phyloP scores from a whole-genome alignment of 164 flowering plant genomes.

The Santalum album region DNA sequence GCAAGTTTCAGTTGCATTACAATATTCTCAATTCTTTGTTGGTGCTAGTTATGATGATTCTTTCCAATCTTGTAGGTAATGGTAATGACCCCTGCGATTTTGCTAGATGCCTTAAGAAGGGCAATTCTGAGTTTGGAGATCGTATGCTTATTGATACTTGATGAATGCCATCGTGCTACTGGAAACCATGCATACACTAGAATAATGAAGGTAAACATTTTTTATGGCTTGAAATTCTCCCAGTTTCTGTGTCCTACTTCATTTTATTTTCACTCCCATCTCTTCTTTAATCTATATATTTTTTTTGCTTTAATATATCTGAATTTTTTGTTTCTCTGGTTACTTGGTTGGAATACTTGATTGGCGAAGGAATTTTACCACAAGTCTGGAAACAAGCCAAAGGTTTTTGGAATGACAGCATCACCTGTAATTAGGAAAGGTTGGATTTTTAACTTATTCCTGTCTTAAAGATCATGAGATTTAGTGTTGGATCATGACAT shows the following conservation, averaged over 20 bases:
- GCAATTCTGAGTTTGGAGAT: conserved; percentile 48
- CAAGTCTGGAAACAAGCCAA: conserved; percentile 46
- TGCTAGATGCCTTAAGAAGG: conserved; percentile 75
- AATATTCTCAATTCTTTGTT: too few relatives aligned
- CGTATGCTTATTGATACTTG: conserved; percentile 56
- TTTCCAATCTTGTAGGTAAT: conserved; percentile 52
- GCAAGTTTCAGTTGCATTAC: not conserved
- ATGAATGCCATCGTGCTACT: conserved; percentile 77
- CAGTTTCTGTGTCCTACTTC: not conserved
- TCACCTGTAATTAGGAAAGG: conserved; percentile 76
- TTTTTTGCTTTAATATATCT: not conserved
- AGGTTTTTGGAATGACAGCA: conserved; percentile 91
- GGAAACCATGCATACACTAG: conserved; percentile 78
- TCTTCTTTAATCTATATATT: not conserved
- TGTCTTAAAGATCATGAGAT: not conserved
- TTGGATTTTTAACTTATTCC: conserved; percentile 7
- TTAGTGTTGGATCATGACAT: not conserved
- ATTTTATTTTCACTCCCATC: not conserved
- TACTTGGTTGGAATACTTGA: not conserved
- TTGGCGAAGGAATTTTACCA: conserved; percentile 71
- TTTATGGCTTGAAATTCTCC: not conserved
- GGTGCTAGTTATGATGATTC: too few relatives aligned
- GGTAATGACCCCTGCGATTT: conserved; percentile 87
- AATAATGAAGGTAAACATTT: conserved; percentile 69
- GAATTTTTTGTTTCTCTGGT: not conserved